These are phyloP conservation scores for Arbutus unedo DNA, from an alignment of 148 eudicot species.

Conservation along the genomic window DNA sequence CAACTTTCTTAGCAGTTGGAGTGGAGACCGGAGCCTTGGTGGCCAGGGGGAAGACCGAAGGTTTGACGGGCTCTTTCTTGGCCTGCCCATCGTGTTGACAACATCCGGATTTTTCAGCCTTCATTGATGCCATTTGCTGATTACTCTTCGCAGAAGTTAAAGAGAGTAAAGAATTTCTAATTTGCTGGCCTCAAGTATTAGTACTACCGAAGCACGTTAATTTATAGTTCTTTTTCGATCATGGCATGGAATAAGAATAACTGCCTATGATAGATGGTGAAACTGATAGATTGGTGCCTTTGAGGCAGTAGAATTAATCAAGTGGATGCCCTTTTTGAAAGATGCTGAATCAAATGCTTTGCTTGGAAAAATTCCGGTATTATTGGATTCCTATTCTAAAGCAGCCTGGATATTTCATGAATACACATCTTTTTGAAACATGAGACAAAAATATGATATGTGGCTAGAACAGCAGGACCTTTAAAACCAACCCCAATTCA, in stretches of 20 bases:
- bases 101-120: slow-evolving; percentile 28
- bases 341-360: background rate
- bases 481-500: background rate
- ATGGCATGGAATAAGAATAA: background rate
- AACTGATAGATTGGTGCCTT: background rate
- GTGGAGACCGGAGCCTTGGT: slow-evolving; percentile 11
- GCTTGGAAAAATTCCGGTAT: background rate
- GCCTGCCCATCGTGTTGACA: slow-evolving; percentile 15
- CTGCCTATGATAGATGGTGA: background rate
- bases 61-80: slow-evolving; percentile 29
- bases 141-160: background rate
- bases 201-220: background rate
- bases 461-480: background rate
- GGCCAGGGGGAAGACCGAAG: slow-evolving; percentile 23
- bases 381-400: slow-evolving; percentile 1
- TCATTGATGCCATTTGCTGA: slow-evolving; percentile 33
- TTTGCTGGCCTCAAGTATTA: background rate
- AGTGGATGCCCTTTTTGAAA: background rate
- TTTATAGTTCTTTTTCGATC: background rate
- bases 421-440: background rate
- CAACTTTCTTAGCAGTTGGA: slow-evolving; percentile 22
- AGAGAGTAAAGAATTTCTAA: background rate
- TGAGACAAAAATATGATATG: background rate
- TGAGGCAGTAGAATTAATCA: background rate
- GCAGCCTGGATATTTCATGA: background rate